Percentiles rank a stretch among this genome's conserved stretches.
Evolutionary conservation across 495 filamentous ascomycete species (phyloP).

Genomic region (Xylaria nigripes): DNA sequence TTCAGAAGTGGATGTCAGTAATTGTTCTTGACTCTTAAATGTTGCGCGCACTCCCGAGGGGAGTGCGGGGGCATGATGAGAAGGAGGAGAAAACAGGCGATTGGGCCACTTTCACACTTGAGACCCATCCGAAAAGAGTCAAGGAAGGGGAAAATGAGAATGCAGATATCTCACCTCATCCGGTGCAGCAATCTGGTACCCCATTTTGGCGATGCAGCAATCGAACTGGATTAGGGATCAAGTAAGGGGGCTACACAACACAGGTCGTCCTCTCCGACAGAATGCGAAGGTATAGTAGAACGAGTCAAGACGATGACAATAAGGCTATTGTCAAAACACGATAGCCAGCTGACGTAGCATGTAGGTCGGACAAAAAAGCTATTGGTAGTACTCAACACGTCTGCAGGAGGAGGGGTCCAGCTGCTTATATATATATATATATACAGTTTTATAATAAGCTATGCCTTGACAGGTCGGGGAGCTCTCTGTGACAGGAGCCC

Average conservation of each 20-base stretch:
- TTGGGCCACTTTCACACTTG: not conserved
- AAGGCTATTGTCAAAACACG: no score
- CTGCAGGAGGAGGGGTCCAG: no score
- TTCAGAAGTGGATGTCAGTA: slow-evolving; percentile 15
- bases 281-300: not conserved
- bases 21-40: not conserved
- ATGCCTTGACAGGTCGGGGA: no score
- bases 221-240: not conserved
- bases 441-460: no score
- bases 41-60: no score
- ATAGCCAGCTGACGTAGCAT: no score
- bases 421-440: no score
- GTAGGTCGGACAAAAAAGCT: no score
- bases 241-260: not conserved
- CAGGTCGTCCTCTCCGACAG: not conserved
- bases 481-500: not conserved
- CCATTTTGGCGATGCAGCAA: slow-evolving; percentile 25
- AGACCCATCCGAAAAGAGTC: not conserved
- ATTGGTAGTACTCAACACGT: no score
- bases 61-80: no score
- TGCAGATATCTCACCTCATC: slow-evolving; percentile 25
- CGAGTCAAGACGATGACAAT: no score
- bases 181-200: slow-evolving; percentile 40
- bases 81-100: not conserved
- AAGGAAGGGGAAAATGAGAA: not conserved